Base-by-base conservation (phyloP, 1,284 basidiomycete species). In the Stygiomarasmius scandens region DNA sequence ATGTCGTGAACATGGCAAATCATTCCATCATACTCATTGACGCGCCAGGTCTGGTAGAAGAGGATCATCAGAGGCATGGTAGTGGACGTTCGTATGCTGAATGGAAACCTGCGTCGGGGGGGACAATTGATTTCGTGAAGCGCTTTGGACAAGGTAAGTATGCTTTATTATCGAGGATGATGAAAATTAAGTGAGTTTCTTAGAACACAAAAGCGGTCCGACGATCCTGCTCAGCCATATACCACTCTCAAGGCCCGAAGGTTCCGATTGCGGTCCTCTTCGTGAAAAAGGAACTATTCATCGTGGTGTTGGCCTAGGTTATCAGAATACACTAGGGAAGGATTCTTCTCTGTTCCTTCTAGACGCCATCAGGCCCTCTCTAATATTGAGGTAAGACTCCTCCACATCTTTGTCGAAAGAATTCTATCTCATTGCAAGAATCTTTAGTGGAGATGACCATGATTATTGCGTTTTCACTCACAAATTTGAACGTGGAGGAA, bases 401-500 rank as follows among this genome's bases (percentile, higher is more conserved):
- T 48, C 36, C 6, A 41, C 58, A 60, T 46, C 16, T 38, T 14
- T 19, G 19, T 45, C n/a, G 55, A 49, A 2, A 3, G 25, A 16
- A 16, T 11, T 19, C 23, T 49, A 38, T 27, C 32, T 55, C 48
- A 43, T 49, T 45, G 58, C 38, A 46, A 47, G 54, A 22, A 32
- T 46, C 56, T 32, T 25, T 66, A 93, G 92, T 63, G 94, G 90
- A 10, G 93, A 96, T 69, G 91, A 96, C 71, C 90, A 92, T 62
- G 93, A 96, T 68, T 93, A 93, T 62, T 96, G 93, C 70, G 90
- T 93, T 64, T 82, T 89, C 61, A 75, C 74, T 57, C 90, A 93
- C 68, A 67, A 75, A 51, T 67, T 77, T 63, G 64, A 73, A 50
- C 63, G 70, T 67, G 38, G 59, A 61, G 14, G 66, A 55, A 45